phyloP scores from a whole-genome alignment of 2,329 filamentous ascomycete species.

The Xylaria sp. region DNA sequence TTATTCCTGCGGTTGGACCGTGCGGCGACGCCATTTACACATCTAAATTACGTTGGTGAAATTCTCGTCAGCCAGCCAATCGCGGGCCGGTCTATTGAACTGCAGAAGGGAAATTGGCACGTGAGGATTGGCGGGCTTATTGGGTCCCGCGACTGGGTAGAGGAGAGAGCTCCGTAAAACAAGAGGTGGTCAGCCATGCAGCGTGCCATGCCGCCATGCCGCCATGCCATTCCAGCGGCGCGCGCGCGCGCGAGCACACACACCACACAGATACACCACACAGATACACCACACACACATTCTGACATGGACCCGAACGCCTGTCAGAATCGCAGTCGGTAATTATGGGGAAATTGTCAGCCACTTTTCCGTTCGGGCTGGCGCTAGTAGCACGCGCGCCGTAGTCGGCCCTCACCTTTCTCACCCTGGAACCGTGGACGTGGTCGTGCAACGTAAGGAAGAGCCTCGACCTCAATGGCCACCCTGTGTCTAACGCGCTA shows the following conservation, averaged over 20 bases:
- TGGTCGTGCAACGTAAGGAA: slow-evolving; percentile 5
- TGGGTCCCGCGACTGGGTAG: neutral
- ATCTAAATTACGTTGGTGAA: neutral
- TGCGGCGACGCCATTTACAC: neutral
- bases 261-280: too few relatives aligned
- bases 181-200: slow-evolving; percentile 7
- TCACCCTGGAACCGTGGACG: slow-evolving; percentile 5
- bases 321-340: slow-evolving; percentile 2
- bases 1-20: neutral
- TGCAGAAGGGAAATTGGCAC: slow-evolving; percentile 3
- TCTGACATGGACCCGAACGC: too few relatives aligned
- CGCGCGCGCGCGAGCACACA: too few relatives aligned
- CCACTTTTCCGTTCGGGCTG: slow-evolving; percentile 6
- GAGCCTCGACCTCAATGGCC: slow-evolving; percentile 18
- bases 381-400: slow-evolving; percentile 7
- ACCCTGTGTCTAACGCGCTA: slow-evolving; percentile 19
- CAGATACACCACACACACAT: too few relatives aligned
- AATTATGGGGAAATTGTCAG: too few relatives aligned
- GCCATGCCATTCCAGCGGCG: too few relatives aligned
- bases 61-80: too few relatives aligned
- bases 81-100: too few relatives aligned
- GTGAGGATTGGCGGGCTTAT: slow-evolving; percentile 6
- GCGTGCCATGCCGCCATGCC: too few relatives aligned
- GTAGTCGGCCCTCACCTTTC: slow-evolving; percentile 22
- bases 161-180: slow-evolving; percentile 1